Conservation (phyloP, 2,329 filamentous ascomycete species). For the Colletotrichum zoysiae region DNA sequence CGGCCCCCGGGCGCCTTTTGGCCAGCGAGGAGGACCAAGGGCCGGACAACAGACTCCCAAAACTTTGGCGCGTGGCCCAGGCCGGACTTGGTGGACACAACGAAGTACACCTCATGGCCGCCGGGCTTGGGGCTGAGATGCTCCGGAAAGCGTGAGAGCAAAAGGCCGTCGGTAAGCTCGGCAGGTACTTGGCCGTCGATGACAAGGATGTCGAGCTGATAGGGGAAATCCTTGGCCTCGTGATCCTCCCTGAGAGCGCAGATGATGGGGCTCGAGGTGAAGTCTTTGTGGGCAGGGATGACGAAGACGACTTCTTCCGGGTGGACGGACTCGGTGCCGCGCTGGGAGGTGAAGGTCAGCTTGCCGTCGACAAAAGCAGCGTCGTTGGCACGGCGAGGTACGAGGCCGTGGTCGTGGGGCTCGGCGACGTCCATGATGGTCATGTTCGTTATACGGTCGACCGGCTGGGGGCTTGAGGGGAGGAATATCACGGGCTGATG, state of each 20-base stretch:
- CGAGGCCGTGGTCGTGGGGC: constrained; percentile 32
- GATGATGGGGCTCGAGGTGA: constrained; percentile 47
- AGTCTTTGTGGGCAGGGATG: constrained; percentile 6
- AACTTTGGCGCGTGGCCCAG: constrained; percentile 67
- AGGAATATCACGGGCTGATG: not conserved
- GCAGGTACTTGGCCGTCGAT: constrained; percentile 51
- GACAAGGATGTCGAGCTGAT: constrained; percentile 48
- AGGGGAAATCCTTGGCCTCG: constrained; percentile 46
- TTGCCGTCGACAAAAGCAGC: constrained; percentile 36
- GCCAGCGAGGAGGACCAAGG: constrained; percentile 63
- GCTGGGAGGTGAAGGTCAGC: constrained; percentile 29
- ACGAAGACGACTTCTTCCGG: constrained; percentile 47
- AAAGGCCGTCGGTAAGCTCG: constrained; percentile 52
- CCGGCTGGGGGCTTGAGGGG: not conserved
- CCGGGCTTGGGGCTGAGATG: constrained; percentile 48
- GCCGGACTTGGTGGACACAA: constrained; percentile 78
- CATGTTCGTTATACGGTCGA: not conserved
- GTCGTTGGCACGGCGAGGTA: constrained; percentile 33
- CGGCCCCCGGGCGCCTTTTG: constrained; percentile 25
- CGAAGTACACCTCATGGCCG: constrained; percentile 63
- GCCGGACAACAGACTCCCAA: constrained; percentile 67
- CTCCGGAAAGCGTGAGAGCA: constrained; percentile 54
- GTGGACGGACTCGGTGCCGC: constrained; percentile 32
- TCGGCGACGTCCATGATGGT: constrained; percentile 12
- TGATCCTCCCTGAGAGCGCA: constrained; percentile 54